These are phyloP conservation scores for Saccharomyces uvarum DNA, from an alignment of 1,139 yeast genomes.

Conservation along the genomic window DNA sequence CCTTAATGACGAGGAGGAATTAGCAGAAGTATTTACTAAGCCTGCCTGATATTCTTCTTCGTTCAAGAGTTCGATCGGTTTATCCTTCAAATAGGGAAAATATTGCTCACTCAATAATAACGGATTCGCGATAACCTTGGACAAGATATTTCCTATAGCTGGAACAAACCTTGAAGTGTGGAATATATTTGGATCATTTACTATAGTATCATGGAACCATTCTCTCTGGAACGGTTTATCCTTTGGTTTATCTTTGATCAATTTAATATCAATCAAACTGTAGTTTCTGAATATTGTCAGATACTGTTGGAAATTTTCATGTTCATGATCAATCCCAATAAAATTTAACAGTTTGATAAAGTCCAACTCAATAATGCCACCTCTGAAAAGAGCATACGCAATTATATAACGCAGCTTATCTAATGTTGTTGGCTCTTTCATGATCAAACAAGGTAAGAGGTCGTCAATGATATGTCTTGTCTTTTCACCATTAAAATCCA, in stretches of 20 bases:
- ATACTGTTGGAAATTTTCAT: constrained; percentile 43
- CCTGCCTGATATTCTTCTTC: constrained; percentile 43
- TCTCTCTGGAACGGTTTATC: constrained; percentile 37
- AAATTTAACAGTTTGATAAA: constrained; percentile 63
- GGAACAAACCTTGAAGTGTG: constrained; percentile 75
- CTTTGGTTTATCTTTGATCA: constrained; percentile 45
- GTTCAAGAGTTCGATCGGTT: constrained; percentile 47
- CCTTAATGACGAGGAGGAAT: constrained; percentile 45
- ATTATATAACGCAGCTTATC: constrained; percentile 76
- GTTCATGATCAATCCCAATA: constrained; percentile 50
- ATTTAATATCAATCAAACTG: constrained; percentile 55
- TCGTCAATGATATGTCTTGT: constrained; percentile 60
- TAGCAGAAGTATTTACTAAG: constrained; percentile 28
- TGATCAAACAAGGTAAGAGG: constrained; percentile 50
- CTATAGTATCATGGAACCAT: constrained; percentile 47
- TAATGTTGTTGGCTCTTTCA: constrained; percentile 43
- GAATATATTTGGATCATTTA: constrained; percentile 56
- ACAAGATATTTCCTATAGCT: constrained; percentile 54
- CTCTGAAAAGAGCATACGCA: constrained; percentile 71
- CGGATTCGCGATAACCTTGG: constrained; percentile 36
- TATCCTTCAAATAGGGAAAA: constrained; percentile 74
- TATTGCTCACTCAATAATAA: constrained; percentile 37
- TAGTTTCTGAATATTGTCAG: constrained; percentile 57
- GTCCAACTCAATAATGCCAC: constrained; percentile 75
- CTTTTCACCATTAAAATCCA: constrained; percentile 61